Evolutionary conservation across 108 stramenopile species (phyloP).

Genomic region (Pinguiococcus pyrenoidosus): DNA sequence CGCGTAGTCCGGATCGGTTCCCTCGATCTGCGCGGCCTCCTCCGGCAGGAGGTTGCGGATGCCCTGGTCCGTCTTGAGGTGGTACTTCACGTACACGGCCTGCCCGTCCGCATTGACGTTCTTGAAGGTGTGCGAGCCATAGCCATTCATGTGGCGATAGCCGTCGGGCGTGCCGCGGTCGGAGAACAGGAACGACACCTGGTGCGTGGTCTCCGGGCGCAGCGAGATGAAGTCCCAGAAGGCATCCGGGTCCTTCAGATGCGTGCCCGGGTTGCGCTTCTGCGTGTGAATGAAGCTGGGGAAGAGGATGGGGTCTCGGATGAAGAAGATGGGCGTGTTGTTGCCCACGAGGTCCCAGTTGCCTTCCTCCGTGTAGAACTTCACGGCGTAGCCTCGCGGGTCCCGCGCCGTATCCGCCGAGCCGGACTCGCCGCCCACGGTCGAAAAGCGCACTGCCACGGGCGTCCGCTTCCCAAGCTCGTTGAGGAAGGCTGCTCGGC

Average conservation of each 20-base stretch:
- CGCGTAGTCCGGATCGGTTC: slow-evolving; percentile 46
- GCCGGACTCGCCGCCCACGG: slow-evolving; percentile 49
- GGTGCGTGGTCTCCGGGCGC: slow-evolving; percentile 49
- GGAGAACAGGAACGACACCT: slow-evolving; percentile 44
- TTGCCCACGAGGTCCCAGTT: slow-evolving; percentile 58
- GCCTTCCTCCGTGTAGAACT: slow-evolving; percentile 56
- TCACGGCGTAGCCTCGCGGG: slow-evolving; percentile 51
- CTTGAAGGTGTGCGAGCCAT: slow-evolving; percentile 56
- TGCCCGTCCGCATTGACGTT: slow-evolving; percentile 39
- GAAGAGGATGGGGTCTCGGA: slow-evolving; percentile 53
- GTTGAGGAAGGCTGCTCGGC: slow-evolving; percentile 45
- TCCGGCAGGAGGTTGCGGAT: slow-evolving; percentile 41
- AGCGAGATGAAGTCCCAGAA: slow-evolving; percentile 60
- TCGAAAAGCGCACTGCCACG: slow-evolving; percentile 48
- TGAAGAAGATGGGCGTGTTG: slow-evolving; percentile 60
- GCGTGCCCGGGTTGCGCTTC: slow-evolving; percentile 51
- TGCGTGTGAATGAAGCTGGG: slow-evolving; percentile 58
- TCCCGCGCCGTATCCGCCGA: slow-evolving; percentile 52
- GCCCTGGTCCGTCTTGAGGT: slow-evolving; percentile 60
- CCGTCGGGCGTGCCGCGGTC: slow-evolving; percentile 50
- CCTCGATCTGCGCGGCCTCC: slow-evolving; percentile 21
- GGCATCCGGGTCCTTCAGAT: slow-evolving; percentile 41
- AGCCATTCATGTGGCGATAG: slow-evolving; percentile 50
- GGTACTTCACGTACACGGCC: slow-evolving; percentile 52
- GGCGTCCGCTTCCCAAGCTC: slow-evolving; percentile 41